A percentile compares a stretch with the other conserved stretches of the same genome.
These are phyloP conservation scores for Coelastrella sp. DNA, from an alignment of 139 green algal species.

Conservation along the genomic window DNA sequence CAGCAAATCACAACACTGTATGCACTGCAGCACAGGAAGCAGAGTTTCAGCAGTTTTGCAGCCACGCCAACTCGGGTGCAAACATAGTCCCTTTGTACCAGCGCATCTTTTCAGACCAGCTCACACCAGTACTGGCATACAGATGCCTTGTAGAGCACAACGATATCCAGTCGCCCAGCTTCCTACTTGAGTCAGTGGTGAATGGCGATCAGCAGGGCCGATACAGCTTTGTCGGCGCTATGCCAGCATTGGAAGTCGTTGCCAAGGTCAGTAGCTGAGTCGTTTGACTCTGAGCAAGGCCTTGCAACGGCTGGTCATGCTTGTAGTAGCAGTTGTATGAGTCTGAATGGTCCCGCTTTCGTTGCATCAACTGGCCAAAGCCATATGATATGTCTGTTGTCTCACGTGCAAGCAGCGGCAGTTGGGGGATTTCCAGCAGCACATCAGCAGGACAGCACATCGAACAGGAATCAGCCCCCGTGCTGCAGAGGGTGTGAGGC, in stretches of 20 bases:
- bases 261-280: constrained; percentile 57
- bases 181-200: constrained; percentile 97
- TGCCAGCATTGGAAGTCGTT: constrained; percentile 91
- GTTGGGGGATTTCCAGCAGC: too few species aligned
- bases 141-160: constrained; percentile 83
- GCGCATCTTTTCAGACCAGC: constrained; percentile 93
- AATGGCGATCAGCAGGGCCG: constrained; percentile 88
- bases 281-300: neutral
- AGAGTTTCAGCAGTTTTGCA: neutral
- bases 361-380: too few species aligned
- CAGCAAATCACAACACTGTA: neutral
- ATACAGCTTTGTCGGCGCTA: constrained; percentile 93
- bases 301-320: too few species aligned
- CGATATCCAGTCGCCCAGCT: constrained; percentile 89
- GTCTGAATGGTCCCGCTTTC: too few species aligned
- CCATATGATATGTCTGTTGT: too few species aligned
- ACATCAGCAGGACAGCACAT: too few species aligned
- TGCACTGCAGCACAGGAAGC: neutral
- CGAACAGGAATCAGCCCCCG: too few species aligned
- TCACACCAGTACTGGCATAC: constrained; percentile 97
- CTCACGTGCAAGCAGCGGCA: too few species aligned
- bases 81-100: constrained; percentile 94
- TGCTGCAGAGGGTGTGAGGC: too few species aligned
- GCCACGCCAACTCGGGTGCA: constrained; percentile 46
- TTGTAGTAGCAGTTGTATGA: too few species aligned